Evolutionary conservation across 805 yeast genomes (phyloP), one percentile per base, ranked within the genome.

Genomic region (Metschnikowia shivogae): DNA sequence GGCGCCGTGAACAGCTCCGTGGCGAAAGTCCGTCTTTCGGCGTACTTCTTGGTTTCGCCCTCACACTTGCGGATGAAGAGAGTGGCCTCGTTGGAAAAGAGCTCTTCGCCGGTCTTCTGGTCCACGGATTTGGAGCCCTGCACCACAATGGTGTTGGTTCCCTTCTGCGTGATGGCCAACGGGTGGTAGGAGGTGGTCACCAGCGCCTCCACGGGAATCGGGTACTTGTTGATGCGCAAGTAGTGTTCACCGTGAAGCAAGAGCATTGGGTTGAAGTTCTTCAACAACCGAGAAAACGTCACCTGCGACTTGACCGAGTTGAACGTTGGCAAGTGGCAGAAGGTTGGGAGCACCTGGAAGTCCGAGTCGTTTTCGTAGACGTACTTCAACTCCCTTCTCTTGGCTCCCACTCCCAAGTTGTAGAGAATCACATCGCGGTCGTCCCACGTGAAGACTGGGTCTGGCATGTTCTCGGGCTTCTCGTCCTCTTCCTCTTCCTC

Each of bases 211-310:
- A 86, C 78, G 50, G 96, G 95, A 46, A 92, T 74, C 46, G 95
- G 93, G 73, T 77, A 82, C 63, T 82, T 78, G 52, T 75, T 74
- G 51, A 92, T 64, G 66, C 81, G 89, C 56, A 90, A 73, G 67
- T 86, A 92, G 65, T 92, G 97, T 70, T 92, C 99, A 48, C 98
- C 99, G 64, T 92, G 98, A 55, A 92, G 77, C 60, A 92, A 75
- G 67, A 84, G 76, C 80, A 89, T 84, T 49, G 93, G 96, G 67
- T 88, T 87, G 75, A 88, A 92, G 68, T 87, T 82, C 47, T 82
- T 85, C 55, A 92, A 81, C 36, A 83, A 64, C 47, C 74, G 71
- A 49, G 76, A 70, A 62, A 84, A 78, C 30, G 85, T 75, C 44
- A 80, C 63, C 46, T 78, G 78, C 45, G 81, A 71, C 57, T 76